phyloP scores from a whole-genome alignment of 441 rosid species.

The Euphorbia schlechtendalii region DNA sequence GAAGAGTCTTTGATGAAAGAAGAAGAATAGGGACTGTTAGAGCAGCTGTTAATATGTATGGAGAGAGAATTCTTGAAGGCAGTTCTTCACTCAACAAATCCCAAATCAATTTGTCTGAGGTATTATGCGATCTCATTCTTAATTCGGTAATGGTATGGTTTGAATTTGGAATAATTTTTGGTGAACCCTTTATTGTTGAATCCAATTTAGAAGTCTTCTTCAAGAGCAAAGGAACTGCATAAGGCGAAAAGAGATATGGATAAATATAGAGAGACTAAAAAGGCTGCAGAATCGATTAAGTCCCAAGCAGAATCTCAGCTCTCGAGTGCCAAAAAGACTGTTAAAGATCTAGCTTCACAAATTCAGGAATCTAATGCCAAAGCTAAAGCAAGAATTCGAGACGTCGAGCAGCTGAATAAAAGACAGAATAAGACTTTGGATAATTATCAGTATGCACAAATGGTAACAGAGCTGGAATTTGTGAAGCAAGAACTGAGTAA shows the following conservation, averaged over 20 bases:
- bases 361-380: constrained; percentile 41
- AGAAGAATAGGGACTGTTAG: constrained; percentile 54
- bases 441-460: constrained; percentile 28
- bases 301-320: constrained; percentile 53
- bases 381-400: constrained; percentile 24
- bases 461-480: constrained; percentile 44
- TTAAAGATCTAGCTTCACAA: constrained; percentile 36
- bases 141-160: neutral
- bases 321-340: constrained; percentile 32
- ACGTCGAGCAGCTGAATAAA: constrained; percentile 26
- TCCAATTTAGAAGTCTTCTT: constrained; percentile 29
- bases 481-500: constrained; percentile 61
- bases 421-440: constrained; percentile 8
- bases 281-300: constrained; percentile 37
- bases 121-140: constrained; percentile 10
- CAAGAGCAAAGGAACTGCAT: constrained; percentile 51
- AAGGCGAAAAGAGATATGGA: constrained; percentile 44
- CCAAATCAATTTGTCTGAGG: constrained; percentile 37
- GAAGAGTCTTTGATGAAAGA: constrained; percentile 29
- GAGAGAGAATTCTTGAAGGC: constrained; percentile 40
- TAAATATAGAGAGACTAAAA: constrained; percentile 45
- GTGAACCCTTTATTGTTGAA: constrained; percentile 6
- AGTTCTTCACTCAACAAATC: constrained; percentile 27
- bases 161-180: constrained; percentile 1
- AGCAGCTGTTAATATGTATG: constrained; percentile 45